Evolutionary conservation across 1,139 yeast genomes (phyloP).

Genomic region (Yamadazyma diddensiae): DNA sequence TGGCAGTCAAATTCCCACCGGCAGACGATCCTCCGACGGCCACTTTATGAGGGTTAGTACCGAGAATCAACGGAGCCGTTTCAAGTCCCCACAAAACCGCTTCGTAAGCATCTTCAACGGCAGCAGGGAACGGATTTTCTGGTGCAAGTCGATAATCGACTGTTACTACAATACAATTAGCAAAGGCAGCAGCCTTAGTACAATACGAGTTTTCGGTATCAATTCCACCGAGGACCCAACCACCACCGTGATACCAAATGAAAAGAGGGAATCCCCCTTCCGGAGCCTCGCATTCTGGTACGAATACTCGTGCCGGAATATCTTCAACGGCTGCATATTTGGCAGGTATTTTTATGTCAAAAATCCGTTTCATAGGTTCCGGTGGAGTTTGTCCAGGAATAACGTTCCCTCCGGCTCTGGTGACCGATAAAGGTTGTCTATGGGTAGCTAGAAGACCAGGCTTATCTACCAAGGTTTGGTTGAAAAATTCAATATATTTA

Average conservation of each 20-base stretch:
- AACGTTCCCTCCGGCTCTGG: slow-evolving; percentile 44
- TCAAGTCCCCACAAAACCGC: slow-evolving; percentile 22
- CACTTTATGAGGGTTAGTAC: slow-evolving; percentile 31
- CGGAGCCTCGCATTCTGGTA: slow-evolving; percentile 36
- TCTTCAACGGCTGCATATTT: slow-evolving; percentile 23
- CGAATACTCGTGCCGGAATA: slow-evolving; percentile 39
- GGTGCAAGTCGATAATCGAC: slow-evolving; percentile 50
- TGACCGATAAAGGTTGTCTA: slow-evolving; percentile 32
- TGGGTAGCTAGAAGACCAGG: slow-evolving; percentile 41
- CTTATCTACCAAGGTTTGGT: slow-evolving; percentile 23
- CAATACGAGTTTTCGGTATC: slow-evolving; percentile 46
- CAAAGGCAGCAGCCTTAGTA: slow-evolving; percentile 36
- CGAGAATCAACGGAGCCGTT: slow-evolving; percentile 19
- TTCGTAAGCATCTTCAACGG: slow-evolving; percentile 46
- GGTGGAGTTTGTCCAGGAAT: slow-evolving; percentile 42
- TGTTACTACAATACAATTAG: slow-evolving; percentile 34
- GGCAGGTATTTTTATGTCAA: slow-evolving; percentile 36
- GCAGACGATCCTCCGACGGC: slow-evolving; percentile 50
- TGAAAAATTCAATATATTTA: slow-evolving; percentile 35
- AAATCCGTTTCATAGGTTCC: slow-evolving; percentile 23
- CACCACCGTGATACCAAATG: slow-evolving; percentile 51
- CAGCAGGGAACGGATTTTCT: slow-evolving; percentile 49
- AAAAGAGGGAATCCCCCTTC: slow-evolving; percentile 43
- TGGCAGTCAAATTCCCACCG: slow-evolving; percentile 46
- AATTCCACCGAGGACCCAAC: slow-evolving; percentile 47